Conservation (phyloP, 495 filamentous ascomycete species). For the Staphylotrichum tortipilum region DNA sequence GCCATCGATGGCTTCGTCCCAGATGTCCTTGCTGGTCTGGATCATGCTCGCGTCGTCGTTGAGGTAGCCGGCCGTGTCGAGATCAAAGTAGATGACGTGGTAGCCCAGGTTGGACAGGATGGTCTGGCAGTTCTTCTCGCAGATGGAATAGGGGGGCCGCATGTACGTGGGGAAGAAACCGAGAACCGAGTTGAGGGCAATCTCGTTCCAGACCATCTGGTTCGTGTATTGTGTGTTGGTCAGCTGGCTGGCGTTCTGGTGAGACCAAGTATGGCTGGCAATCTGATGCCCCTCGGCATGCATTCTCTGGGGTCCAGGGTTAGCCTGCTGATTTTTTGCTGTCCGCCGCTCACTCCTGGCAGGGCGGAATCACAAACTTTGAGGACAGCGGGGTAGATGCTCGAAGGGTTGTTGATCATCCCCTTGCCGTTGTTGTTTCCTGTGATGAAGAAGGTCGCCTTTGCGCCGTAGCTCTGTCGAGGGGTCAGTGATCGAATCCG, state of each 20-base stretch:
- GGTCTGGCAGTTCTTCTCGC: conserved; percentile 49
- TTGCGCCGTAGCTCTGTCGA: conserved; percentile 48
- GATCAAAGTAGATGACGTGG: conserved; percentile 63
- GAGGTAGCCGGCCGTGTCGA: conserved; percentile 73
- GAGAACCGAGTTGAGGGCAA: conserved; percentile 67
- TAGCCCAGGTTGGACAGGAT: conserved; percentile 63
- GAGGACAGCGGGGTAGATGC: conserved; percentile 53
- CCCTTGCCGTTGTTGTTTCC: conserved; percentile 69
- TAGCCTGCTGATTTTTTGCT: too few relatives aligned
- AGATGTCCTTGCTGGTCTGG: conserved; percentile 65
- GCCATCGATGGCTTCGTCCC: conserved; percentile 46
- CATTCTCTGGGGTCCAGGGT: conserved; percentile 36
- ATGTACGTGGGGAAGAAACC: conserved; percentile 81
- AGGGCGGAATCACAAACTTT: conserved; percentile 30
- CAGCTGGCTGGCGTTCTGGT: conserved; percentile 58
- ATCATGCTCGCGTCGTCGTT: conserved; percentile 52
- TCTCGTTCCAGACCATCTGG: conserved; percentile 72
- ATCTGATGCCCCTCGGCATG: conserved; percentile 74
- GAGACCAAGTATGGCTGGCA: conserved; percentile 79
- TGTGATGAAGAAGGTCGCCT: conserved; percentile 73
- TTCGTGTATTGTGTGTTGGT: conserved; percentile 47
- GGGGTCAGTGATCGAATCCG: conserved; percentile 11
- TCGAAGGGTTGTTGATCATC: conserved; percentile 51
- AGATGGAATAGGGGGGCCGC: conserved; percentile 72
- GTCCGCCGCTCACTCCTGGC: neutral